Conservation (phyloP, 2,329 filamentous ascomycete species). For the Keithomyces neogunnii region DNA sequence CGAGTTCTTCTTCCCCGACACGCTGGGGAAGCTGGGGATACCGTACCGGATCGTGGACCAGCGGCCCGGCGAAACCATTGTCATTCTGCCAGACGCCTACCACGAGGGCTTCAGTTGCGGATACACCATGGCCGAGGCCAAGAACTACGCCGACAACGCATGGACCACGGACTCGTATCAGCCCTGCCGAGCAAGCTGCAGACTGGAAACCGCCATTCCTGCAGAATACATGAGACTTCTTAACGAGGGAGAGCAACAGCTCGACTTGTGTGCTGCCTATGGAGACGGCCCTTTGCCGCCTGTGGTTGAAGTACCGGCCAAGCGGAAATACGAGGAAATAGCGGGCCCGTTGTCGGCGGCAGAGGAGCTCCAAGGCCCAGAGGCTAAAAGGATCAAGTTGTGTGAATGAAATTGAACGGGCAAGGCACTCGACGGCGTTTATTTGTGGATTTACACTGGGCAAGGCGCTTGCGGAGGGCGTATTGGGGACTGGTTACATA, state of each 20-base stretch:
- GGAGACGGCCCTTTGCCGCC: background rate
- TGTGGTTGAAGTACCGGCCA: background rate
- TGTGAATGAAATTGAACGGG: background rate
- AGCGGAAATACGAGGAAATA: background rate
- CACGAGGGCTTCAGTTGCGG: constrained; percentile 33
- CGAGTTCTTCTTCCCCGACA: constrained; percentile 31
- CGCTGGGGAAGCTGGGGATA: constrained; percentile 28
- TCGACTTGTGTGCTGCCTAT: constrained; percentile 25
- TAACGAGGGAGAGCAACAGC: constrained; percentile 20
- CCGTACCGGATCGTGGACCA: constrained; percentile 30
- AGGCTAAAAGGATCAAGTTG: constrained; percentile 6
- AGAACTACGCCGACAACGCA: constrained; percentile 28
- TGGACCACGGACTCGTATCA: constrained; percentile 28
- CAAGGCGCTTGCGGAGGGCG: too few species aligned
- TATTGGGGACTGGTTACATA: too few species aligned
- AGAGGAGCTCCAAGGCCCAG: background rate
- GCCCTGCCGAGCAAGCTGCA: constrained; percentile 23
- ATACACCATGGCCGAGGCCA: constrained; percentile 31
- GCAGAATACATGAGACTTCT: constrained; percentile 24
- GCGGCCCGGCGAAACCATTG: constrained; percentile 29
- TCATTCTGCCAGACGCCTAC: constrained; percentile 30
- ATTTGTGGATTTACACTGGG: too few species aligned
- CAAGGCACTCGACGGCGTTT: too few species aligned
- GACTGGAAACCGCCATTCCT: constrained; percentile 27
- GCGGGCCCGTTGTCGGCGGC: background rate